Evolutionary conservation across 78 protist species (phyloP), one percentile per base, ranked within the genome.

Genomic region (Planoprotostelium fungivorum): DNA sequence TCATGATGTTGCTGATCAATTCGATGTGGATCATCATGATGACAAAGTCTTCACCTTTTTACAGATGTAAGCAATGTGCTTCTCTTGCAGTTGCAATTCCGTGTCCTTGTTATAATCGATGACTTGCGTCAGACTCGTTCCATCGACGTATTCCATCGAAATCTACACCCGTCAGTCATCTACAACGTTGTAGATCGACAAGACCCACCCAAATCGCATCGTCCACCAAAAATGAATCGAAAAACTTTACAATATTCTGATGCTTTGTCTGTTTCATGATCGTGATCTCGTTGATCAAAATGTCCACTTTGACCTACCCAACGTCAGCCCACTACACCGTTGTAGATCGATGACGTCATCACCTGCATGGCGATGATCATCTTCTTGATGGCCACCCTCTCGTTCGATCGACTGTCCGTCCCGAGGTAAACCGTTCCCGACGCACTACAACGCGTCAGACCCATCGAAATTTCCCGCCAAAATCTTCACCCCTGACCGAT

Each of bases 121-220:
- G 28, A 98, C 91, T 35, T 96, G 96, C 1, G 98, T 93, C 35
- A 97, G 93, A 35, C 91, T 83, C 9, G 98, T 97, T 25, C 97
- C 98, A 28, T 92, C 95, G 89, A 97, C 89, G 84, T 91, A 98
- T 86, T 97, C 98, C 98, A 98, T 97, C 9, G 95, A 51, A 51
- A 51, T 51, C 73, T 51, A 51, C 73, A 16, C 73, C 31, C 5
- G 16, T n/a, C n/a, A n/a, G n/a, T n/a, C n/a, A n/a, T n/a, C n/a
- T n/a, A n/a, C n/a, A n/a, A n/a, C n/a, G n/a, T n/a, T n/a, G n/a
- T n/a, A n/a, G n/a, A n/a, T n/a, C 5, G 73, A 51, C 5, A 51
- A 51, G 5, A 25, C 73, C 96, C 0, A 96, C 97, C 97, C 97
- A 95, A 29, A 97, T 83, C 23, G 94, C 85, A 0, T 92, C 96